These are phyloP conservation scores for Daldinia eschscholtzii DNA, from an alignment of 2,329 filamentous ascomycete species.

Conservation along the genomic window DNA sequence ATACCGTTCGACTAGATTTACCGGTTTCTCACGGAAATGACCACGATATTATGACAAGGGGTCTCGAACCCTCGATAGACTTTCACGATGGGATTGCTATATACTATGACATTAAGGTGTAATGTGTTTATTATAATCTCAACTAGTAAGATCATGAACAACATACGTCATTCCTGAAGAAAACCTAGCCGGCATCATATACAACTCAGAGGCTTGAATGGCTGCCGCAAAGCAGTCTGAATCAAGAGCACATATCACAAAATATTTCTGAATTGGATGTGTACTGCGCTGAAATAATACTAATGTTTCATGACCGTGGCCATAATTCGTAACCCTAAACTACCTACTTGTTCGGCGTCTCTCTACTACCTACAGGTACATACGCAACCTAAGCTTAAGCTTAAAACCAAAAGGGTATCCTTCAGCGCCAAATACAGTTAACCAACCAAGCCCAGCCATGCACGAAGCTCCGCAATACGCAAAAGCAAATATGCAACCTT, in stretches of 20 bases:
- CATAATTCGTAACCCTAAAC: slow-evolving; percentile 1
- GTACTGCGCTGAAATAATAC: background rate
- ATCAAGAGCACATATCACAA: background rate
- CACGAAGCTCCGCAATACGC: background rate
- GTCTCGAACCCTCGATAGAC: background rate
- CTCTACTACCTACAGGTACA: background rate
- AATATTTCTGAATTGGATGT: background rate
- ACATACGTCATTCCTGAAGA: background rate
- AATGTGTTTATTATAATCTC: background rate
- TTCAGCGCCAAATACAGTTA: background rate
- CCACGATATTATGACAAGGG: background rate
- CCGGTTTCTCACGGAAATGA: background rate
- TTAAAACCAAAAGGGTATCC: slow-evolving; percentile 7
- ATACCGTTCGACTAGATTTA: slow-evolving; percentile 80
- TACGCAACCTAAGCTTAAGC: background rate
- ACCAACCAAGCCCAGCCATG: background rate
- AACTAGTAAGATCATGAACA: background rate
- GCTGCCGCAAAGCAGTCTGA: background rate
- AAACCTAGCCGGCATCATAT: background rate
- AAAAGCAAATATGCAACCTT: slow-evolving; percentile 1
- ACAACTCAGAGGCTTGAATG: background rate
- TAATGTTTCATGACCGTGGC: background rate
- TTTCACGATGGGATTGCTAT: background rate
- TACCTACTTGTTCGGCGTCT: slow-evolving; percentile 1
- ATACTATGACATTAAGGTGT: background rate